Evolutionary conservation across 345 rosid species (phyloP), one percentile per base, ranked within the genome.

Genomic region (Aquilaria malaccensis): DNA sequence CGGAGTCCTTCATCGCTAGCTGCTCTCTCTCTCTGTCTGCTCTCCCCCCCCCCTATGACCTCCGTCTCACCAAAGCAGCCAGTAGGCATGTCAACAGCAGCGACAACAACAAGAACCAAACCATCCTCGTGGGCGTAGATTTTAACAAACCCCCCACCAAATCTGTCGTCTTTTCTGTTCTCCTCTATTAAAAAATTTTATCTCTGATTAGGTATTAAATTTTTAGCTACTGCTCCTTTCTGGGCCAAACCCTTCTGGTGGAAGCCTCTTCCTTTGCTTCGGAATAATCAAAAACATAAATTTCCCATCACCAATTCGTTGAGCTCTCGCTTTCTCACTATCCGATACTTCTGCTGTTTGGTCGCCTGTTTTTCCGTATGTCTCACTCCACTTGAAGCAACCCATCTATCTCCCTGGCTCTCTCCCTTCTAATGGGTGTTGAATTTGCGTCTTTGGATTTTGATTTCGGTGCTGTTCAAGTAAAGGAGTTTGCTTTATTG

Each of bases 321-420:
- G 89, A 80, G 79, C 95, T 86, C 86, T 92, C 98, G 41, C 71
- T 85, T 80, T 92, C 43, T 9, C 43, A 37, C 43, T 37, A 37
- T 37, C 43, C 7, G 43, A 37, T 37, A 5, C 43, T 3, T 9
- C 95, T 55, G 45, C 63, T 59, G 51, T 74, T 77, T 69, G 79
- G 63, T 80, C 62, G 33, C 50, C 51, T 37, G 69, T 68, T 71
- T 22, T 45, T 66, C 70, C 53, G 69, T 72, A 56, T 60, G 73
- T 74, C 84, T 87, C 87, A 85, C 89, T 79, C 81, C 73, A 70
- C 76, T 80, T 78, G 74, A 88, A 92, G 98, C 95, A 80, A 88
- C 57, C 80, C 62, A 54, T 30, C 43, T 37, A 37, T 37, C 3
- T 37, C 43, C 22, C 22, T 22, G 31, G 15, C 57, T 43, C 33